phyloP scores from a whole-genome alignment of 768 basidiomycete genomes.

The Lyophyllum decastes region DNA sequence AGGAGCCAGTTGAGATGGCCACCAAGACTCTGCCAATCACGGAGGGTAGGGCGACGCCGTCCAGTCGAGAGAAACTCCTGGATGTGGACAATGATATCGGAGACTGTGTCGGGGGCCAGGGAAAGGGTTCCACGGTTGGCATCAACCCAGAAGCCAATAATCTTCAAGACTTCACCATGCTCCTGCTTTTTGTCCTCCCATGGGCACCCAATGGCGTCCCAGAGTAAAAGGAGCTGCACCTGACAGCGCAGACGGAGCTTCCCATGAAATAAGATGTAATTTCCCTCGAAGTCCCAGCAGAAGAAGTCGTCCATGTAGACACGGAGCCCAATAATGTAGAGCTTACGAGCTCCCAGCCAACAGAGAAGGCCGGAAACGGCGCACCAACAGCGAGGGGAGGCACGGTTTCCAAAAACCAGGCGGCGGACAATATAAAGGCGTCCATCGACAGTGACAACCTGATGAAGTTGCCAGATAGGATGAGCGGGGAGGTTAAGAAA shows the following conservation, averaged over 20 bases:
- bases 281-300: slow-evolving; percentile 24
- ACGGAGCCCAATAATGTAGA: slow-evolving; percentile 17
- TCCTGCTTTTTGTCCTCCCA: slow-evolving; percentile 29
- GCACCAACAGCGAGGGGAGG: slow-evolving; percentile 23
- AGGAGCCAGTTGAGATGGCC: slow-evolving; percentile 14
- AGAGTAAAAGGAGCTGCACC: slow-evolving; percentile 15
- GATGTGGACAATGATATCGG: slow-evolving; percentile 17
- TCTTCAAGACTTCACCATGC: slow-evolving; percentile 21
- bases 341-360: background rate
- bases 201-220: slow-evolving; percentile 19
- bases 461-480: slow-evolving; percentile 34
- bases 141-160: slow-evolving; percentile 39
- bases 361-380: background rate
- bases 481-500: slow-evolving; percentile 32
- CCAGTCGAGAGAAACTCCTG: background rate
- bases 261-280: slow-evolving; percentile 23
- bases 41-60: background rate
- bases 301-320: slow-evolving; percentile 30
- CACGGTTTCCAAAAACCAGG: slow-evolving; percentile 27
- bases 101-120: slow-evolving; percentile 19
- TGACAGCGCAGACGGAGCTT: slow-evolving; percentile 20
- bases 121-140: slow-evolving; percentile 22
- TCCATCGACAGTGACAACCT: slow-evolving; percentile 28
- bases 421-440: slow-evolving; percentile 24
- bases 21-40: background rate